Evolutionary conservation across 768 basidiomycete genomes (phyloP).

Genomic region (Myochromella boudieri): DNA sequence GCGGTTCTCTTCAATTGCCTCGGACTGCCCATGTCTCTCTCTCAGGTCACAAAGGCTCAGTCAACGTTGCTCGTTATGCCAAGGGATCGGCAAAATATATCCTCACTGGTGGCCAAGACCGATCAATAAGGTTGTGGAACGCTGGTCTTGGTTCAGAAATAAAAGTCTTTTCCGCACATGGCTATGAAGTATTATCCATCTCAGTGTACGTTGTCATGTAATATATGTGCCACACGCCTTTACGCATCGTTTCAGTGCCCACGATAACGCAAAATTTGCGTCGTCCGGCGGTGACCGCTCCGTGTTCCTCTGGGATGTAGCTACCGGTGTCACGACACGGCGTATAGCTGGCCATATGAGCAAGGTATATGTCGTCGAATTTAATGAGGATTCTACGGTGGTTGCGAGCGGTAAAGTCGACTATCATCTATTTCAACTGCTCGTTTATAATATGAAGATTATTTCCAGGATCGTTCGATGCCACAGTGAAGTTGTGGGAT

Average conservation of each 20-base stretch:
- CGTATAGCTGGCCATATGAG: constrained; percentile 88
- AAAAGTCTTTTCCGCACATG: constrained; percentile 88
- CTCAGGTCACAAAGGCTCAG: constrained; percentile 72
- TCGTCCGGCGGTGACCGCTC: constrained; percentile 93
- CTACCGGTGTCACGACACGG: constrained; percentile 78
- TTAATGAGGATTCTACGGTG: constrained; percentile 85
- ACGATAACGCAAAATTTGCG: constrained; percentile 93
- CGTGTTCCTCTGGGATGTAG: constrained; percentile 95
- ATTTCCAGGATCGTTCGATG: constrained; percentile 83
- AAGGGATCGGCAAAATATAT: constrained; percentile 87
- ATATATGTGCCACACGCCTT: not conserved
- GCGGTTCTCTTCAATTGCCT: constrained; percentile 51
- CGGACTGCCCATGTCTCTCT: constrained; percentile 66
- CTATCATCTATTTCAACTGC: not conserved
- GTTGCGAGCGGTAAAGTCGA: constrained; percentile 83
- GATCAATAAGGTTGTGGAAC: constrained; percentile 90
- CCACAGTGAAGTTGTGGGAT: constrained; percentile 91
- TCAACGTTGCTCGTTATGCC: constrained; percentile 90
- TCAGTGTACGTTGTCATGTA: constrained; percentile 63
- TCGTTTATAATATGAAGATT: constrained; percentile 2
- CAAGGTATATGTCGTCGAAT: constrained; percentile 87
- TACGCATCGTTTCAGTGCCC: constrained; percentile 51
- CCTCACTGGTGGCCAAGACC: constrained; percentile 92
- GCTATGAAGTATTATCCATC: constrained; percentile 92
- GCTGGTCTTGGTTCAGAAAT: constrained; percentile 84